Evolutionary conservation across 257 asterid species (phyloP).

Genomic region (Mentha longifolia): DNA sequence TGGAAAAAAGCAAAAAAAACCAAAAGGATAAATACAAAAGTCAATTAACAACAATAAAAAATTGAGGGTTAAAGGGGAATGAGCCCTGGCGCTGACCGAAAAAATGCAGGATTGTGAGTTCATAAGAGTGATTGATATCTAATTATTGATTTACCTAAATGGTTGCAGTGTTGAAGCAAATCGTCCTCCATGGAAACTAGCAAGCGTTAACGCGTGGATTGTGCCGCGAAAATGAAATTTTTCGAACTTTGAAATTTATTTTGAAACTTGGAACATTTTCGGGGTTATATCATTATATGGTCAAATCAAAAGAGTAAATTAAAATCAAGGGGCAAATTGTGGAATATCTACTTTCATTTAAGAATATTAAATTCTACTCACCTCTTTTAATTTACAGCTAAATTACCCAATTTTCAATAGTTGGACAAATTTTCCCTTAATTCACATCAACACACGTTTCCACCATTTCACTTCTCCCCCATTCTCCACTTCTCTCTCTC

Average conservation of each 20-base stretch:
- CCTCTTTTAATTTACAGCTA: too few species aligned
- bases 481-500: too few species aligned
- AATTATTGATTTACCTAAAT: conserved; percentile 39
- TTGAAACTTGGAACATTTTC: too few species aligned
- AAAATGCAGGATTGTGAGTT: neutral
- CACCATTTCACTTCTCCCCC: too few species aligned
- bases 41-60: neutral
- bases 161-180: conserved; percentile 26
- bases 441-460: too few species aligned
- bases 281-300: too few species aligned
- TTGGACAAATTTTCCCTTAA: too few species aligned
- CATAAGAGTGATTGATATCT: neutral
- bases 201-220: conserved; percentile 1
- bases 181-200: conserved; percentile 39
- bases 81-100: conserved; percentile 35
- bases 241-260: conserved; percentile 39
- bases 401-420: too few species aligned
- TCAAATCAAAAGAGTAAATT: too few species aligned
- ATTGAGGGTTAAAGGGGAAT: neutral
- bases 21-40: neutral
- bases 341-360: too few species aligned
- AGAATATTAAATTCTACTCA: too few species aligned
- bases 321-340: too few species aligned
- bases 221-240: conserved; percentile 55
- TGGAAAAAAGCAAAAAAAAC: neutral